Conservation (phyloP, 768 basidiomycete species). For the Boletus coccyginus region DNA sequence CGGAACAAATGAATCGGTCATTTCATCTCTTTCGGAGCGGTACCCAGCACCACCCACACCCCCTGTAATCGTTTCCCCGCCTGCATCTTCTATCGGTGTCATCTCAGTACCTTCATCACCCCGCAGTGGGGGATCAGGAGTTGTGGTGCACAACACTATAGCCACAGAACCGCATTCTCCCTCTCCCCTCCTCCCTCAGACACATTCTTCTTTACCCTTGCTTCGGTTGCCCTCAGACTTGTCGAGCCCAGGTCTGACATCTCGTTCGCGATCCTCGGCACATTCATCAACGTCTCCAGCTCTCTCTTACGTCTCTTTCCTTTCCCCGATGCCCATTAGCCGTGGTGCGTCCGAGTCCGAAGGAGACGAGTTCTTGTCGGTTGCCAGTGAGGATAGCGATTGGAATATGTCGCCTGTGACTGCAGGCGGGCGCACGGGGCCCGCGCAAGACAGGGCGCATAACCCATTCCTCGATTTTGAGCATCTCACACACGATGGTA, state of each 20-base stretch:
- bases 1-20: neutral
- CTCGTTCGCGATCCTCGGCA: conserved; percentile 5
- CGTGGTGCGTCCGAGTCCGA: conserved; percentile 21
- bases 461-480: conserved; percentile 28
- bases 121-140: conserved; percentile 15
- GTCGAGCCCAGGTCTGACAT: neutral
- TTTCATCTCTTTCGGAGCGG: conserved; percentile 31
- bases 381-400: conserved; percentile 19
- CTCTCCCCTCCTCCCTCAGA: neutral
- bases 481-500: neutral
- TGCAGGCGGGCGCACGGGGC: neutral
- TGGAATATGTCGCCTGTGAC: conserved; percentile 6
- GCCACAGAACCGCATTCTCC: neutral
- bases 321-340: conserved; percentile 23
- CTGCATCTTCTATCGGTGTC: conserved; percentile 23
- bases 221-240: conserved; percentile 13
- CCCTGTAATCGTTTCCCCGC: conserved; percentile 27
- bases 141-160: conserved; percentile 2
- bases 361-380: conserved; percentile 25
- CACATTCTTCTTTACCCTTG: neutral
- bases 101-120: conserved; percentile 24
- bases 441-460: conserved; percentile 7
- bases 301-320: conserved; percentile 22
- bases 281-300: conserved; percentile 14
- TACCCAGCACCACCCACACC: conserved; percentile 30